Base-by-base conservation (phyloP, 805 yeast species). In the Metschnikowia gelsemii region DNA sequence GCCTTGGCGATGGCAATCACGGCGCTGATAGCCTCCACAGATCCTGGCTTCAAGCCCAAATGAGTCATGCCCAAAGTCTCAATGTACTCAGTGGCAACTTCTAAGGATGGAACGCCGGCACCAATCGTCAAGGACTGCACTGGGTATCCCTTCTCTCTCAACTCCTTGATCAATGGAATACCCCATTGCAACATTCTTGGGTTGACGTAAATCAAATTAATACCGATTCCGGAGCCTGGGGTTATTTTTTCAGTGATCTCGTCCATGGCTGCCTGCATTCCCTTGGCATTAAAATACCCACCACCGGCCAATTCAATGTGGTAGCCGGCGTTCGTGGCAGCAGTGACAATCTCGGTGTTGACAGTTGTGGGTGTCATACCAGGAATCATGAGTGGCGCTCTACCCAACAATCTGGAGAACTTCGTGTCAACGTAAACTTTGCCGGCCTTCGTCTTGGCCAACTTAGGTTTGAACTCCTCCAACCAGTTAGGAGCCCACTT, bases 331-430 rank as follows among this genome's bases (percentile, higher is more conserved):
- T 90, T 89, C 60, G 90, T 77, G 21, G 97, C 84, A 23, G 96
- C 95, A 47, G 96, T 84, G 44, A 93, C 95, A 57, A 93, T 90
- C 49, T 87, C 90, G 34, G 98, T 93, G 53, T 87, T 84, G 43
- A 90, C 97, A 23, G 99, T 93, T 32, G 96, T 80, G 62, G 99
- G 99, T 29, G 99, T 93, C 99, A 93, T 93, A 73, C 99, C 99
- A 27, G 99, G 96, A 54, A 93, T 93, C 84, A 95, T 84, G 54
- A 93, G 72, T 46, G 99, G 99, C 49, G 99, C 90, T 68, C 89
- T 86, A 49, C 97, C 96, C 50, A 93, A 70, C 56, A 93, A 76
- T 63, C 90, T 78, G 38, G 96, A 87, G 70, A 91, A 89, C 70
- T 89, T 90, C 55, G 99, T 93, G 66, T 90, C 95, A 45, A 93